Percentiles rank a stretch among this genome's conserved stretches.
phyloP scores from a whole-genome alignment of 164 flowering plant species.

The Akebia trifoliata region DNA sequence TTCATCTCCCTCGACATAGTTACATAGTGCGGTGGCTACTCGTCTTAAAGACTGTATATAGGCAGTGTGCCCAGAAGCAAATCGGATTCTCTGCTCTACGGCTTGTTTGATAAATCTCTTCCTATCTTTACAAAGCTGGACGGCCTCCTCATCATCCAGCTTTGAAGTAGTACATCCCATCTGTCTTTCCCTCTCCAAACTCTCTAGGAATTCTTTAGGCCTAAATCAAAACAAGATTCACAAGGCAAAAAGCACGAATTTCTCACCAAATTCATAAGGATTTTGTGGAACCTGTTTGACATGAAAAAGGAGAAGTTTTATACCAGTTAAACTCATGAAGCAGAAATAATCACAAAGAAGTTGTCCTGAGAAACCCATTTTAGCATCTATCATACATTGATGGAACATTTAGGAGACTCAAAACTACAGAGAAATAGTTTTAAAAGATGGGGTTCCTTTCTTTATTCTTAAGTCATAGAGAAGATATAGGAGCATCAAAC shows the following conservation, averaged over 20 bases:
- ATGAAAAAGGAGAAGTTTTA: not conserved
- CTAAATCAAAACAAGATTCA: constrained; percentile 29
- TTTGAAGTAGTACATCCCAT: constrained; percentile 97
- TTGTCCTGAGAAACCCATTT: not conserved
- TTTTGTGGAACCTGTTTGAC: constrained; percentile 9
- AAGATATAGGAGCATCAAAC: no score
- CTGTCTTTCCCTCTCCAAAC: constrained; percentile 7
- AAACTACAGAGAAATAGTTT: no score
- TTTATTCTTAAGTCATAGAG: no score
- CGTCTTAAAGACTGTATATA: constrained; percentile 73
- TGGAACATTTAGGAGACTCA: not conserved
- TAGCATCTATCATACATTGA: not conserved
- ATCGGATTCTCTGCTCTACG: constrained; percentile 64
- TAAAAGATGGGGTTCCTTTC: no score
- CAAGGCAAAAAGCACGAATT: constrained; percentile 6
- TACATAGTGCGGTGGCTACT: constrained; percentile 74
- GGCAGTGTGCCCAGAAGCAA: constrained; percentile 77
- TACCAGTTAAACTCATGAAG: constrained; percentile 1
- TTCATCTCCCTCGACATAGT: constrained; percentile 76
- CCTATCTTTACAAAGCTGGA: constrained; percentile 83
- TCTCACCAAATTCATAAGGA: constrained; percentile 43
- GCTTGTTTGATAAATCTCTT: constrained; percentile 80
- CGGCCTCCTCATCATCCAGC: constrained; percentile 84
- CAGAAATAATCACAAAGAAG: constrained; percentile 8
- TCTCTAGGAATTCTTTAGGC: constrained; percentile 35